Base-by-base conservation (phyloP, 106 monocot species). In the Dendrobium huoshanense region DNA sequence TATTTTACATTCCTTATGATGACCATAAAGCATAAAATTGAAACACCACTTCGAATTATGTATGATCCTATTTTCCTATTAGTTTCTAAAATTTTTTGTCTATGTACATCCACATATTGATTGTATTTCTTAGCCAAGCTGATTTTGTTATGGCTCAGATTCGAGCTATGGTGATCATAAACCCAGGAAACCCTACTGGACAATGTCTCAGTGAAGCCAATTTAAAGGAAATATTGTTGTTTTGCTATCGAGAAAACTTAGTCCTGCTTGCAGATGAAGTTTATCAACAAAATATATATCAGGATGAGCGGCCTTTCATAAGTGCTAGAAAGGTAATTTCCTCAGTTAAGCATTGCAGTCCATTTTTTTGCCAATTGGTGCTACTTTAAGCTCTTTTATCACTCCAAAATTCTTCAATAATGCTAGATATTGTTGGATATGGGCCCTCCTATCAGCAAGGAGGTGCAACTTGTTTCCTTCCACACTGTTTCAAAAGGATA, bases 401-500 rank as follows among this genome's bases (percentile, higher is more conserved):
- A 70, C 4, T 70, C 10, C 16, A 77, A 72, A 79, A 67, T 7
- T 73, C 18, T 75, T 86, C 48, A 42, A 70, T 81, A 5, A 25
- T 86, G 81, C 70, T 67, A 99, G 99, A 84, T 90, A 83, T 81
- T 99, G 81, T 86, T 99, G 74, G 95, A 90, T 82, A 99, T 95
- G 95, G 93, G 95, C 22, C 83, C 80, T 45, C 99, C 99, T 44
- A 65, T 88, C 5, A 91, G 95, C 87, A 99, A 82, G 80, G 95
- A 85, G 83, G 91, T 99, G 40, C 99, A 99, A 78, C 91, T 99
- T 72, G 86, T 99, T 9, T 99, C 99, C 75, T 99, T 99, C 83
- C 99, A 99, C 83, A 99, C 99, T 41, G 99, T 99, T 61, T 99
- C 99, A 41, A 99, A 99, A 87, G 99, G 99, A 77, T 95, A 93